Base-by-base conservation (phyloP, 495 filamentous ascomycete genomes). In the Extremus antarcticus region DNA sequence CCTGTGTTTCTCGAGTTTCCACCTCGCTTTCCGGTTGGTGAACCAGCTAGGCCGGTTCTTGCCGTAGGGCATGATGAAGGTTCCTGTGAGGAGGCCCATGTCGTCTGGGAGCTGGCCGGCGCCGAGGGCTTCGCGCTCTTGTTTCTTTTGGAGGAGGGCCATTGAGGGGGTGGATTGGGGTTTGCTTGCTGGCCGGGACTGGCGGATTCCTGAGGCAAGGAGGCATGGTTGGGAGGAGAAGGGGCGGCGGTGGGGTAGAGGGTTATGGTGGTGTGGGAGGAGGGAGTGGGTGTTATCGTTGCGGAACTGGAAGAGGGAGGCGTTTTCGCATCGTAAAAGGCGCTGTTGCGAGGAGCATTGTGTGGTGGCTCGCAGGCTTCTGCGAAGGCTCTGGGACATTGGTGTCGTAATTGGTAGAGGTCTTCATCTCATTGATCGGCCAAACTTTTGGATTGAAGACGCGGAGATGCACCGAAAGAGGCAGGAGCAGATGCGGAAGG, bases 41-140 rank as follows among this genome's bases (percentile, higher is more conserved):
- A 51, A 23, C 53, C 51, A 51, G 17, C 47, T 29, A 8, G 60
- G 60, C 20, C 55, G 47, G 19, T 60, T 60, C 47, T 51, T 47
- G 17, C 57, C 32, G 9, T 19, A 19, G 13, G 61, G 61, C 57
- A 50, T 58, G 47, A 63, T 53, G 46, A 63, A 56, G 9, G 61
- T 63, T n/a, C 45, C 53, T 16, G 53, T 25, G 1, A 63, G 10
- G 4, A 63, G 19, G 19, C 61, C 61, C 2, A 63, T 16, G 23
- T 63, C 61, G 21, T 50, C 25, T 1, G 54, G 53, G 16, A 60
- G 25, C 19, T 35, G 29, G 29, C 29, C 29, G 29, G 29, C 29
- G 29, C 7, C 29, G 29, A 35, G 29, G 29, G 29, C 29, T 35
- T 35, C 7, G 4, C 13, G 29, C 13, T 35, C 29, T 35, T 35